phyloP scores from a whole-genome alignment of 1,139 yeast genomes.

The Yamadazyma trypodendri region DNA sequence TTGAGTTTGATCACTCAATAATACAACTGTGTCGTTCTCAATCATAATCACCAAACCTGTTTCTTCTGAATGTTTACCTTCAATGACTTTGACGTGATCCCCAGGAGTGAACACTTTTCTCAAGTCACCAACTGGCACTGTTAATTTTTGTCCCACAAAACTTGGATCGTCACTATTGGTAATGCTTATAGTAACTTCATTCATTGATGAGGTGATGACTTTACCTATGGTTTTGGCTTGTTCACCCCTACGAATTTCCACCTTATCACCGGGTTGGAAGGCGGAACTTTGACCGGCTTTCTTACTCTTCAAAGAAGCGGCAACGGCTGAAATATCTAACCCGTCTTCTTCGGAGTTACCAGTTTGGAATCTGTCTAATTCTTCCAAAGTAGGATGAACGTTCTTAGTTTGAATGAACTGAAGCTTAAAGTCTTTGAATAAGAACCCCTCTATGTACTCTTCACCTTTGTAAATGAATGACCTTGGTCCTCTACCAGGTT shows the following conservation, averaged over 20 bases:
- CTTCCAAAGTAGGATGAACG: conserved; percentile 86
- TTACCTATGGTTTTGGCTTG: conserved; percentile 87
- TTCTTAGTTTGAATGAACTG: conserved; percentile 79
- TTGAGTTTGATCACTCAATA: conserved; percentile 84
- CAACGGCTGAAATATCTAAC: conserved; percentile 80
- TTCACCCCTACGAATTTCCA: conserved; percentile 89
- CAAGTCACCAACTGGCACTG: conserved; percentile 75
- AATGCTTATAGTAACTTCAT: conserved; percentile 61
- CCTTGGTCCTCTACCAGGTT: conserved; percentile 72
- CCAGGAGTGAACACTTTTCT: conserved; percentile 87
- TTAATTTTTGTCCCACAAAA: conserved; percentile 48
- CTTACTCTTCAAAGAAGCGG: conserved; percentile 74
- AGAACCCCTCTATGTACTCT: conserved; percentile 85
- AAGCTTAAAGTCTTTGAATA: conserved; percentile 81
- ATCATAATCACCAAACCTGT: conserved; percentile 90
- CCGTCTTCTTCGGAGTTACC: conserved; percentile 71
- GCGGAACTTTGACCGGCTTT: conserved; percentile 30
- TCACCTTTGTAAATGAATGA: conserved; percentile 79
- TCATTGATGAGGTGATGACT: conserved; percentile 64
- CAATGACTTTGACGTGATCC: conserved; percentile 91
- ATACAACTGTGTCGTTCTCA: conserved; percentile 80
- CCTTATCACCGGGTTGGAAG: conserved; percentile 93
- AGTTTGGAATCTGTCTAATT: conserved; percentile 76
- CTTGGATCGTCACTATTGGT: conserved; percentile 52
- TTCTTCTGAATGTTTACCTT: conserved; percentile 90